Evolutionary conservation across 2,329 filamentous ascomycete genomes (phyloP), one percentile per base, ranked within the genome.

Genomic region (Hypoxylon sp.): DNA sequence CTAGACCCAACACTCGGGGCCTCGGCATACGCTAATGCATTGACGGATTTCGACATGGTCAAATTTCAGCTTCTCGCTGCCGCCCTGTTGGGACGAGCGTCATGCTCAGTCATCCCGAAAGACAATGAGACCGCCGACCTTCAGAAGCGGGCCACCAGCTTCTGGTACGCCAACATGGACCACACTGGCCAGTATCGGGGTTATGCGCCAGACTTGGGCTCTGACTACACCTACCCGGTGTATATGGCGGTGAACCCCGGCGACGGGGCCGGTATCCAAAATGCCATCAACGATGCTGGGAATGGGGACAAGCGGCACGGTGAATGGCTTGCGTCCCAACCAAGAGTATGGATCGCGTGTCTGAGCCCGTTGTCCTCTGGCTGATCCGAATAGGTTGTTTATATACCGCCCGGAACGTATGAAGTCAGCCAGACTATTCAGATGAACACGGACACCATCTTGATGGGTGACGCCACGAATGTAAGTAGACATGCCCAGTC

Each of bases 401-500:
- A 81, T 53, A 76, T 82, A 40, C 80, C 80, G 0, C 76, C 80
- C 0, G 81, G 80, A 42, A 80, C 77, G 6, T 83, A 83, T 64
- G 70, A 74, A 36, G 72, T 83, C 53, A 74, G 71, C 59, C 53
- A 75, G 48, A 81, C 80, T 1, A 78, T 82, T 32, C 52, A 69
- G 3, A 78, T 82, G 77, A 79, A 80, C 56, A 81, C 80, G 0
- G 80, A 81, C 48, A 83, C 80, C 4, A 78, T 82, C 32, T 67
- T 83, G 45, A 81, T 82, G 78, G 81, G 80, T n/a, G 80, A 82
- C 63, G 76, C 80, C 1, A 80, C 77, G 3, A 74, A 81, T 54
- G 78, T 78, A 22, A 72, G 76, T 68, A 30, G 7, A 5, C 8
- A 44, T 44, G 28, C 7, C 24, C 24, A 1, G 9, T 11, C 53